Conservation (phyloP, 352 stramenopile species). For the Phytophthora parvispora region DNA sequence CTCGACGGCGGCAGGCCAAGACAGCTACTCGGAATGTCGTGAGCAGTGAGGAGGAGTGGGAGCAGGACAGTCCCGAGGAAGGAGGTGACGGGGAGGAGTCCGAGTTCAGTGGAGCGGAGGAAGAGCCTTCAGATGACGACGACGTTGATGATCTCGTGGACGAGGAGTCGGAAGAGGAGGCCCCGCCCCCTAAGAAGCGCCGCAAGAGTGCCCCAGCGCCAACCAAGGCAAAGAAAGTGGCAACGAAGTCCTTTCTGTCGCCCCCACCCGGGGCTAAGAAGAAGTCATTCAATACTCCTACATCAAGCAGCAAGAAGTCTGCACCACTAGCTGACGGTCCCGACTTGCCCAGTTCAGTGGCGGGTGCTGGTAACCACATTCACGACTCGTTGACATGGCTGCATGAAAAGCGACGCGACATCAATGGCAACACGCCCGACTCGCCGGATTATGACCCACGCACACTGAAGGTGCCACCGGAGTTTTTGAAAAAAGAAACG, state of each 20-base stretch:
- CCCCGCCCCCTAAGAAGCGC: slow-evolving; percentile 49
- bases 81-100: slow-evolving; percentile 61
- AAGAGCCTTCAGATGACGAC: slow-evolving; percentile 56
- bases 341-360: slow-evolving; percentile 44
- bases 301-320: slow-evolving; percentile 39
- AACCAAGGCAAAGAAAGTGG: slow-evolving; percentile 36
- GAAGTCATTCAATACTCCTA: slow-evolving; percentile 26
- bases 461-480: slow-evolving; percentile 92
- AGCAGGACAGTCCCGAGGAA: slow-evolving; percentile 44
- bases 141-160: slow-evolving; percentile 53
- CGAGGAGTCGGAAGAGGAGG: slow-evolving; percentile 56
- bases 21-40: slow-evolving; percentile 35
- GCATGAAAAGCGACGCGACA: slow-evolving; percentile 89
- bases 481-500: slow-evolving; percentile 94
- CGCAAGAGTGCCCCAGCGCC: slow-evolving; percentile 39
- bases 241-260: slow-evolving; percentile 51
- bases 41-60: slow-evolving; percentile 64
- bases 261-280: slow-evolving; percentile 38
- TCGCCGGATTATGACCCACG: slow-evolving; percentile 94
- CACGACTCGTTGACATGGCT: slow-evolving; percentile 97
- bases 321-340: slow-evolving; percentile 30
- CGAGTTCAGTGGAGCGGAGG: slow-evolving; percentile 65
- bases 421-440: slow-evolving; percentile 76
- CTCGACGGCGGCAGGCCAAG: slow-evolving; percentile 35
- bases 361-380: slow-evolving; percentile 72